These are phyloP conservation scores for Microcyclosporella mali DNA, from an alignment of 2,329 filamentous ascomycete genomes.

Conservation along the genomic window DNA sequence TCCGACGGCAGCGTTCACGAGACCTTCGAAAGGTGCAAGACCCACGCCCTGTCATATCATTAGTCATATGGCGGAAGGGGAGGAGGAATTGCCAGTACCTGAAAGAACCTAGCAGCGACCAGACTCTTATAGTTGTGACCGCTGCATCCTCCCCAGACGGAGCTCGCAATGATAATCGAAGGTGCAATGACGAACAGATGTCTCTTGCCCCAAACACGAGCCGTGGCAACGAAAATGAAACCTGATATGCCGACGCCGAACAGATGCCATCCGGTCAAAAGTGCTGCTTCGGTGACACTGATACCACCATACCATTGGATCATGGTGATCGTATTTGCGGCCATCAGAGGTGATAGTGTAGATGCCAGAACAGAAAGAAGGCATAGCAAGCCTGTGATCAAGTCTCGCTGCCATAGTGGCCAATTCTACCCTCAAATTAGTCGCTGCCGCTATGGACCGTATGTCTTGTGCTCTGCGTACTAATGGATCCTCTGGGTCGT, in stretches of 20 bases:
- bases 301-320: constrained; percentile 58
- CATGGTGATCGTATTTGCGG: constrained; percentile 74
- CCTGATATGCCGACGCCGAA: constrained; percentile 71
- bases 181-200: constrained; percentile 74
- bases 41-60: constrained; percentile 55
- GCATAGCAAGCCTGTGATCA: constrained; percentile 70
- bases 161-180: constrained; percentile 62
- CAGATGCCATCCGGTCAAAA: constrained; percentile 78
- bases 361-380: constrained; percentile 73
- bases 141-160: constrained; percentile 67
- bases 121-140: constrained; percentile 62
- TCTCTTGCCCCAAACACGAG: constrained; percentile 82
- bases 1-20: constrained; percentile 79
- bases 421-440: constrained; percentile 53
- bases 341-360: constrained; percentile 73
- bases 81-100: constrained; percentile 35
- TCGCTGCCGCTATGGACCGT: neutral
- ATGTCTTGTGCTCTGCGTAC: neutral
- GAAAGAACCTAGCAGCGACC: constrained; percentile 68
- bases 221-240: constrained; percentile 75
- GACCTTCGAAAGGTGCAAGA: constrained; percentile 78
- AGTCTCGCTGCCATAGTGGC: constrained; percentile 76
- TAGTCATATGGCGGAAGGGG: neutral
- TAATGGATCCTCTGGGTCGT: constrained; percentile 13
- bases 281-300: constrained; percentile 55